Evolutionary conservation across 2,329 filamentous ascomycete species (phyloP), one percentile per base, ranked within the genome.

Genomic region (Emergomyces orientalis): DNA sequence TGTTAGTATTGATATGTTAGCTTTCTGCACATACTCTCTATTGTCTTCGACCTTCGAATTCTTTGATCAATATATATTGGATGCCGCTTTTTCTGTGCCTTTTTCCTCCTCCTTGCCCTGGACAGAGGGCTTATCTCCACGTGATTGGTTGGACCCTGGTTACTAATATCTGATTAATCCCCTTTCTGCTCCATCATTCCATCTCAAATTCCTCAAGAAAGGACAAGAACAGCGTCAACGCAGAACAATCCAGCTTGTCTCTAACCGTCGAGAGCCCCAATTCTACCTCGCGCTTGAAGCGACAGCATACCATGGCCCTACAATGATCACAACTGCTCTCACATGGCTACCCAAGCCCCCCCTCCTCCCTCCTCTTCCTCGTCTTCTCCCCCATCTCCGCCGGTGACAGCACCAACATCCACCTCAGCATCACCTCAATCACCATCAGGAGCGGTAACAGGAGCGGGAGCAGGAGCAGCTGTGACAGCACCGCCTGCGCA

Each of bases 401-500:
- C 13, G 14, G 34, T 19, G 22, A 62, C 59, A 51, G 52, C 22
- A 37, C 49, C 54, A 43, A 27, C 43, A 49, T 34, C 54, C 25
- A 32, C 49, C 43, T 58, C 32, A 13, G 32, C 30, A n/a, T 60
- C 59, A 34, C 56, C 37, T n/a, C 55, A 54, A 30, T 41, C 43
- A 45, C 25, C 54, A 52, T 45, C 13, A 22, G 17, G 39, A 63
- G 45, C 32, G 32, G 43, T 30, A 43, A 25, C 22, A 27, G 52
- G 27, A 55, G 32, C 51, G 7, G 27, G 17, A 32, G 27, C 52
- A n/a, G 30, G 32, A 22, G 9, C 32, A 37, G 4, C 9, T 13
- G 32, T 32, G 9, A 30, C 73, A 73, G 68, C 68, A 71, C 67
- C 69, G 54, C 71, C 11, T 32, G 39, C 37, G 25, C 56, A 45